These are phyloP conservation scores for Entomortierella chlamydospora DNA, from an alignment of 192 early-diverging fungal species.

Conservation along the genomic window DNA sequence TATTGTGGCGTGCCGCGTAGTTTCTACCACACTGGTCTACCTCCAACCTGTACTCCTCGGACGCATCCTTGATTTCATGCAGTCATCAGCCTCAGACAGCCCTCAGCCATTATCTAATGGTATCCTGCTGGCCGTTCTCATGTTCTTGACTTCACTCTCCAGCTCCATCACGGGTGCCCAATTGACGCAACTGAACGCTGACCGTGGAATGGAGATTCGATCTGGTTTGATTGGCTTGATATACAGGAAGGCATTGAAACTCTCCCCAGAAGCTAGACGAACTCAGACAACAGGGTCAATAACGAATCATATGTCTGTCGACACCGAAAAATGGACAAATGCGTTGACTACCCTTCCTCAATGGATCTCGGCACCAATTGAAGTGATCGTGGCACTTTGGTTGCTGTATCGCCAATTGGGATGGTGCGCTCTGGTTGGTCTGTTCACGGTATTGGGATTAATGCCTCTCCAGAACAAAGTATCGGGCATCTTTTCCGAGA, in stretches of 20 bases:
- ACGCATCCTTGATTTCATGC: slow-evolving; percentile 33
- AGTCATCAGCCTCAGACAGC: not conserved
- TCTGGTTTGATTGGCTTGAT: slow-evolving; percentile 60
- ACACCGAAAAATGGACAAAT: slow-evolving; percentile 69
- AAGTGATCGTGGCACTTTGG: slow-evolving; percentile 31
- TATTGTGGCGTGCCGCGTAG: slow-evolving; percentile 16
- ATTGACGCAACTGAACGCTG: slow-evolving; percentile 25
- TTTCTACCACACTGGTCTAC: slow-evolving; percentile 27
- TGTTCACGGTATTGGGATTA: slow-evolving; percentile 22
- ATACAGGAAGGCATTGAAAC: slow-evolving; percentile 81
- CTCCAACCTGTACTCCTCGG: slow-evolving; percentile 30
- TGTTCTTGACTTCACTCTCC: slow-evolving; percentile 29
- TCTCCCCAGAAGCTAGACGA: slow-evolving; percentile 66
- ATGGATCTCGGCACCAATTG: slow-evolving; percentile 61
- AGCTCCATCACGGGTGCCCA: slow-evolving; percentile 25
- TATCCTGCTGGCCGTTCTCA: slow-evolving; percentile 16
- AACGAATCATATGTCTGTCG: slow-evolving; percentile 74
- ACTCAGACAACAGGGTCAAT: slow-evolving; percentile 33
- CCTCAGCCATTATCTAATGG: slow-evolving; percentile 12
- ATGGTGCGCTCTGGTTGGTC: slow-evolving; percentile 27
- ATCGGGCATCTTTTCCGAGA: slow-evolving; percentile 13
- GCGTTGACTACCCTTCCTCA: slow-evolving; percentile 23
- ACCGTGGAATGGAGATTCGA: slow-evolving; percentile 45
- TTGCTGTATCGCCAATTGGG: slow-evolving; percentile 42
- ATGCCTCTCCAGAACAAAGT: slow-evolving; percentile 33